phyloP scores from a whole-genome alignment of 129 eudicot genomes.

The sunflower (Helianthus annuus) region DNA sequence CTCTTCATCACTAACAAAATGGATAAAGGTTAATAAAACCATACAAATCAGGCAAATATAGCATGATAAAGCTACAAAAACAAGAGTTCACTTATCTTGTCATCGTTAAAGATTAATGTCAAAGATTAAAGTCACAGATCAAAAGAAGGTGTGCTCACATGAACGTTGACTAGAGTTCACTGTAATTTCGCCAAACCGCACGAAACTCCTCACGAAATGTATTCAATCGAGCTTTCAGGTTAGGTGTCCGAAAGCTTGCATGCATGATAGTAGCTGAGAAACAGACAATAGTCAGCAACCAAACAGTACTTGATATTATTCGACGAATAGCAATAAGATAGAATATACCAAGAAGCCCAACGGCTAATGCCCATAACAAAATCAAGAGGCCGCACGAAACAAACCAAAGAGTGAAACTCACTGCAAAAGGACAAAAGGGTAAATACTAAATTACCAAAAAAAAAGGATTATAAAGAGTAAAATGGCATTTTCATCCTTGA shows the following conservation, averaged over 20 bases:
- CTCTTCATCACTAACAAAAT: constrained; percentile 24
- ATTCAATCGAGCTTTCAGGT: constrained; percentile 94
- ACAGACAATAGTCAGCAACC: constrained; percentile 26
- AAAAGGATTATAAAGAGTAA: neutral
- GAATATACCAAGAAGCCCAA: constrained; percentile 74
- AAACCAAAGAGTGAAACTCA: constrained; percentile 82
- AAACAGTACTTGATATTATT: neutral
- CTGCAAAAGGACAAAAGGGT: constrained; percentile 40
- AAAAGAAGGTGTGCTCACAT: constrained; percentile 11
- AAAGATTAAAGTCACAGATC: neutral
- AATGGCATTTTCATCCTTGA: too few species aligned
- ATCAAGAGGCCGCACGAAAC: constrained; percentile 81
- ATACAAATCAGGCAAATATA: neutral
- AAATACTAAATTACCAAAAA: constrained; percentile 14
- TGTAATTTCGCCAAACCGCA: constrained; percentile 98
- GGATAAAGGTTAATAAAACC: constrained; percentile 2
- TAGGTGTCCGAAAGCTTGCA: constrained; percentile 97
- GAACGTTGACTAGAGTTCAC: constrained; percentile 65
- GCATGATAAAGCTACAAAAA: neutral
- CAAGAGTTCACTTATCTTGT: neutral
- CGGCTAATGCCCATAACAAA: constrained; percentile 64
- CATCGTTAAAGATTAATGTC: neutral
- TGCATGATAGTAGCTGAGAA: constrained; percentile 69
- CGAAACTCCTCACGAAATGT: constrained; percentile 98
- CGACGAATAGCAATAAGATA: neutral